Base-by-base conservation (phyloP, 306 rosid species). In the Lathyrus sativus region DNA sequence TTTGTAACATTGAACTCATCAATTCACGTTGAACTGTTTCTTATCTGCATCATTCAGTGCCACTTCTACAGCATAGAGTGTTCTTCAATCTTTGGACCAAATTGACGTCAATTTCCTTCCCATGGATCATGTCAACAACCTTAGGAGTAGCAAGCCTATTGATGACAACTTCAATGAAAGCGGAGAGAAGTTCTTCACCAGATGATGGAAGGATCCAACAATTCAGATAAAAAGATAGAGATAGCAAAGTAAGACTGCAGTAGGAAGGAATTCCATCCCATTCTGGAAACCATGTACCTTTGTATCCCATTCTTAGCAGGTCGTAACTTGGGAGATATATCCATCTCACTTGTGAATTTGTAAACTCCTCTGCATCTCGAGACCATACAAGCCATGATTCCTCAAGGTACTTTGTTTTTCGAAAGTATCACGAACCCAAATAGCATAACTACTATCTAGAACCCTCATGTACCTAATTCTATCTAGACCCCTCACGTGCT, bases 31-130 rank as follows among this genome's bases (percentile, higher is more conserved):
- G 26, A 24, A 24, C 26, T 24, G 26, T 2, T 24, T 24, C 26
- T 24, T 1, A 1, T 24, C 26, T 1, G 26, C 26, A 59, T 81
- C 82, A 4, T 69, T 62, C 1, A 81, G 59, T 43, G 77, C 62
- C 0, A 10, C 49, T 9, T 48, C 60, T 11, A 43, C 71, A 3
- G 72, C 50, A 59, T 24, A 56, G 1, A 9, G 65, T 57, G 4
- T 53, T 11, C 45, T 58, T 18, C 62, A 81, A 17, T 75, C 71
- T 3, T 42, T n/a, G 58, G 4, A 70, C 49, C 46, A 57, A 42
- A 9, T 19, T 28, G 2, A 9, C 2, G 2, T 14, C 45, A 39
- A 41, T 26, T 10, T 77, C 64, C 19, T 51, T 38, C 0, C 46
- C 65, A 0, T 42, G 38, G 22, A 63, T 22, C 1, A 63, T 42